A percentile compares a stretch with the other conserved stretches of the same genome.
Evolutionary conservation across 139 green algal species (phyloP).

Genomic region (Tetradesmus lagerheimii): DNA sequence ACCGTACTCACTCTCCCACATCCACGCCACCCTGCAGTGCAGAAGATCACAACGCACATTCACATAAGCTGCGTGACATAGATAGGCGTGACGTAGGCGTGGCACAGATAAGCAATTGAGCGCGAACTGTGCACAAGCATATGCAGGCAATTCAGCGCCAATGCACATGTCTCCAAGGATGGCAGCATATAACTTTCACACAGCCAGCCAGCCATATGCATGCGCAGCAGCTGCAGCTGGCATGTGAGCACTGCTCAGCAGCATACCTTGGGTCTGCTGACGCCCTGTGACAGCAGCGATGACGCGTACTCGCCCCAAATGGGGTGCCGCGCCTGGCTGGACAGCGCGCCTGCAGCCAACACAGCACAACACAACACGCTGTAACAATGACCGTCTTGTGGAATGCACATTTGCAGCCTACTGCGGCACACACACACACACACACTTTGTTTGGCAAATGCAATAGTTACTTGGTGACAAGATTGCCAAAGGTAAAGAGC

Average conservation of each 20-base stretch:
- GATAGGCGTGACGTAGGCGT: too few relatives aligned
- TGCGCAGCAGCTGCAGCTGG: background rate
- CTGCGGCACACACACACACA: background rate
- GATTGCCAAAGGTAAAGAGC: background rate
- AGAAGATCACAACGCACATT: background rate
- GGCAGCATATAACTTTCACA: background rate
- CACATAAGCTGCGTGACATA: background rate
- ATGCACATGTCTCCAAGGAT: background rate
- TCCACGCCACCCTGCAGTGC: slow-evolving; percentile 11
- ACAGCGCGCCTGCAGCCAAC: slow-evolving; percentile 52
- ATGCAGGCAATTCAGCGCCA: background rate
- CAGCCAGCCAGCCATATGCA: too few relatives aligned
- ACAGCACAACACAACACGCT: background rate
- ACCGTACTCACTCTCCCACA: background rate
- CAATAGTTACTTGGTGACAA: background rate
- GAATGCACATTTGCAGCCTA: too few relatives aligned
- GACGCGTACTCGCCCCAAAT: slow-evolving; percentile 85
- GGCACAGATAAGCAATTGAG: too few relatives aligned
- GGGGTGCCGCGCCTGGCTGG: slow-evolving; percentile 72
- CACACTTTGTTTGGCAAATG: background rate
- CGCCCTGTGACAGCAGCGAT: slow-evolving; percentile 66
- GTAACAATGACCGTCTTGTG: too few relatives aligned
- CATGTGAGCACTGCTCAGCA: background rate
- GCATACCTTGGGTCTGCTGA: slow-evolving; percentile 69
- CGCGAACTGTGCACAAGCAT: background rate